Percentiles rank a stretch among this genome's conserved stretches.
Evolutionary conservation across 169 alveolate species (phyloP).

Genomic region (Eimeria acervulina): DNA sequence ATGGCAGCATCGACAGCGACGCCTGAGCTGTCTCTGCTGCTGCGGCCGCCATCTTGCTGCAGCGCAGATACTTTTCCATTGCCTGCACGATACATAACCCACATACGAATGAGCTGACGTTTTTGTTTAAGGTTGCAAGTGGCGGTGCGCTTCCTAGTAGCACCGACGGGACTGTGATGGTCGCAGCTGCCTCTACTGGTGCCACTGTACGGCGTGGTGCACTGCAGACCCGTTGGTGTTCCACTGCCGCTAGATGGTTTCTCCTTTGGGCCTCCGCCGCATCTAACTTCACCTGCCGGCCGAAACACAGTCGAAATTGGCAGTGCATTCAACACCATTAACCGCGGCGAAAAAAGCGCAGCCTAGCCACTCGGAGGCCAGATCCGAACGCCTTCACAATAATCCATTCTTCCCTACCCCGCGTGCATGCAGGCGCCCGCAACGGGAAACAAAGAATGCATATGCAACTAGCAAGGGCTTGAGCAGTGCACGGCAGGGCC

Average conservation of each 20-base stretch:
- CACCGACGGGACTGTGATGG: not conserved
- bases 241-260: conserved; percentile 45
- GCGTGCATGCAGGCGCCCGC: not conserved
- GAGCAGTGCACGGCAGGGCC: not conserved
- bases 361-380: not conserved
- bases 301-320: conserved; percentile 2
- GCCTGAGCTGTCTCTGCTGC: conserved; percentile 77
- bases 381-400: not conserved
- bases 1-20: conserved; percentile 55
- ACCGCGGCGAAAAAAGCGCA: not conserved
- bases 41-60: conserved; percentile 78
- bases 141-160: not conserved
- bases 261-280: conserved; percentile 63
- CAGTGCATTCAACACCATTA: not conserved
- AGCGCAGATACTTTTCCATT: conserved; percentile 80
- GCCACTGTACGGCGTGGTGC: not conserved
- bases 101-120: not conserved
- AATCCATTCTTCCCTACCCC: not conserved
- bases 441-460: not conserved
- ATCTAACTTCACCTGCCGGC: conserved; percentile 30
- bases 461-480: not conserved
- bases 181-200: not conserved
- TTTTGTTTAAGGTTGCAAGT: not conserved
- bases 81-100: conserved; percentile 39
- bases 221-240: conserved; percentile 29